Evolutionary conservation across 192 early-diverging fungal genomes (phyloP).

Genomic region (Gamsiella multidivaricata): DNA sequence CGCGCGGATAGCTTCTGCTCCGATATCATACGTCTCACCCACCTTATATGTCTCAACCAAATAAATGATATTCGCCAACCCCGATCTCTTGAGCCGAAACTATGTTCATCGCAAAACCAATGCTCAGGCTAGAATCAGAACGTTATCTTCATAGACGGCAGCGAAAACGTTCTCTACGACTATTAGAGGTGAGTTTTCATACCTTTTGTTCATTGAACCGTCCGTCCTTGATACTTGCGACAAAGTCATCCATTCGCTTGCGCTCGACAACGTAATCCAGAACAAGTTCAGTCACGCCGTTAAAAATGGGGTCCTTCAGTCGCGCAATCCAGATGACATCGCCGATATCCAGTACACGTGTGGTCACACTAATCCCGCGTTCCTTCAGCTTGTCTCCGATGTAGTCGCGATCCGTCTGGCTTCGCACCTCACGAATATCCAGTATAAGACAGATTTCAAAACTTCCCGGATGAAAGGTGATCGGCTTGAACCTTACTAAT

Average conservation of each 20-base stretch:
- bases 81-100: constrained; percentile 78
- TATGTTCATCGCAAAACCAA: constrained; percentile 36
- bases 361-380: constrained; percentile 64
- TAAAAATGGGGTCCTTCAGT: constrained; percentile 1
- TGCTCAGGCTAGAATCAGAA: too few species aligned
- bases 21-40: constrained; percentile 70
- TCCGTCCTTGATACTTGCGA: constrained; percentile 92
- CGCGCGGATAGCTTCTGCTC: constrained; percentile 72
- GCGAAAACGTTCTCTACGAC: neutral
- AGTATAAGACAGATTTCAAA: constrained; percentile 81
- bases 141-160: neutral
- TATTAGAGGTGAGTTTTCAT: too few species aligned
- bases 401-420: constrained; percentile 73
- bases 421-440: constrained; percentile 87
- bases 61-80: constrained; percentile 83
- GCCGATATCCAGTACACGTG: constrained; percentile 80
- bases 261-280: constrained; percentile 91
- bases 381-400: constrained; percentile 74
- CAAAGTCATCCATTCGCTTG: constrained; percentile 94
- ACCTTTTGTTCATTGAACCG: constrained; percentile 95
- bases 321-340: constrained; percentile 93
- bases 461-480: constrained; percentile 42
- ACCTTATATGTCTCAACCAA: constrained; percentile 84
- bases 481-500: constrained; percentile 37
- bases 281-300: constrained; percentile 71